Conservation (phyloP, 257 asterid genomes). For the Rubia yunnanensis region DNA sequence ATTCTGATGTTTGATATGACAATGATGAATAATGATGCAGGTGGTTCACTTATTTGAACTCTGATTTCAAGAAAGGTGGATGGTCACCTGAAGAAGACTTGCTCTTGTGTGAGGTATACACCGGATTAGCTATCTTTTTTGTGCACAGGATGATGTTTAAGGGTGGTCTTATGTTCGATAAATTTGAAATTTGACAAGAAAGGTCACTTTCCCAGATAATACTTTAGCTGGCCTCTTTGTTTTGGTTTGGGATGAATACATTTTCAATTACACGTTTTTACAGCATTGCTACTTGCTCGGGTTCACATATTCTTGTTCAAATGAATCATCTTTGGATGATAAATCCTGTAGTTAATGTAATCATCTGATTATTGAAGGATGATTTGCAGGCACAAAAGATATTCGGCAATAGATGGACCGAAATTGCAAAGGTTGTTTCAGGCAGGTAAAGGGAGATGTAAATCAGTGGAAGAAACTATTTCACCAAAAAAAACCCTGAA, state of each 20-base stretch:
- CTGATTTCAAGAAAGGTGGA: constrained; percentile 99
- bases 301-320: constrained; percentile 1
- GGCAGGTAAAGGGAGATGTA: constrained; percentile 63
- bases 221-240: not conserved
- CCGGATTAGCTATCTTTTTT: constrained; percentile 1
- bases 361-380: constrained; percentile 20
- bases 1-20: constrained; percentile 15
- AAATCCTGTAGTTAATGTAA: constrained; percentile 3
- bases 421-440: constrained; percentile 97
- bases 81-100: constrained; percentile 99
- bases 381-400: constrained; percentile 85
- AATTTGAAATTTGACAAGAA: not conserved
- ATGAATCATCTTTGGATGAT: not conserved
- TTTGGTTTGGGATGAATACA: not conserved
- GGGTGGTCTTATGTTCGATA: not conserved
- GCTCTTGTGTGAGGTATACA: constrained; percentile 85
- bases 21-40: constrained; percentile 30
- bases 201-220: not conserved
- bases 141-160: not conserved
- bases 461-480: not conserved
- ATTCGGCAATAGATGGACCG: constrained; percentile 98
- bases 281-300: not conserved
- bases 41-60: constrained; percentile 97
- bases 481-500: too few species aligned
- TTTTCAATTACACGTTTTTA: not conserved